Percentiles rank a stretch among this genome's conserved stretches.
These are phyloP conservation scores for Apostasia shenzhenica DNA, from an alignment of 106 monocot species.

Conservation along the genomic window DNA sequence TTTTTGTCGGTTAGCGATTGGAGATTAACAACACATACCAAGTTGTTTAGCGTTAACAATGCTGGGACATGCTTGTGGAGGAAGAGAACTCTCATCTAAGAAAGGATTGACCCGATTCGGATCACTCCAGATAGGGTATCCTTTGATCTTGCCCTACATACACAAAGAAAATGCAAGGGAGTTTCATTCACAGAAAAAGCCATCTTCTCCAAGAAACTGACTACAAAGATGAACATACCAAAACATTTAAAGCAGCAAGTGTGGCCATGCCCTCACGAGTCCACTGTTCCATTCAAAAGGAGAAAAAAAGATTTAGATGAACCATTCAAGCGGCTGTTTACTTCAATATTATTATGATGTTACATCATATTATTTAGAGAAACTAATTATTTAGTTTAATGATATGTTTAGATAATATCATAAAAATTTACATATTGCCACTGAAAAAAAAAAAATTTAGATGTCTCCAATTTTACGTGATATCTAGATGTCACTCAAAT, in stretches of 20 bases:
- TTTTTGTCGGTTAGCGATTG: not conserved
- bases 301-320: not conserved
- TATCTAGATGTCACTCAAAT: not conserved
- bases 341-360: too few species aligned
- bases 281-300: slow-evolving; percentile 45
- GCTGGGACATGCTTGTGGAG: slow-evolving; percentile 86
- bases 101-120: slow-evolving; percentile 71
- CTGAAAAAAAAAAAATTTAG: not conserved
- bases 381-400: too few species aligned
- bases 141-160: slow-evolving; percentile 87
- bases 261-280: slow-evolving; percentile 99
- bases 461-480: not conserved
- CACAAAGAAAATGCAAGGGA: not conserved
- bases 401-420: too few species aligned
- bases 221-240: slow-evolving; percentile 35
- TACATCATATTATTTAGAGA: too few species aligned
- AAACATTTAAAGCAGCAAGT: slow-evolving; percentile 93
- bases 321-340: not conserved
- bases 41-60: slow-evolving; percentile 92
- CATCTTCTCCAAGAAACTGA: not conserved
- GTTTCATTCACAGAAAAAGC: not conserved
- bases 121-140: slow-evolving; percentile 81
- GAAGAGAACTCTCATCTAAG: slow-evolving; percentile 60
- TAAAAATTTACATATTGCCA: too few species aligned
- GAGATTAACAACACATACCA: slow-evolving; percentile 28